Evolutionary conservation across 441 rosid genomes (phyloP), one percentile per base, ranked within the genome.

Genomic region (Pelargonium cotyledonis): DNA sequence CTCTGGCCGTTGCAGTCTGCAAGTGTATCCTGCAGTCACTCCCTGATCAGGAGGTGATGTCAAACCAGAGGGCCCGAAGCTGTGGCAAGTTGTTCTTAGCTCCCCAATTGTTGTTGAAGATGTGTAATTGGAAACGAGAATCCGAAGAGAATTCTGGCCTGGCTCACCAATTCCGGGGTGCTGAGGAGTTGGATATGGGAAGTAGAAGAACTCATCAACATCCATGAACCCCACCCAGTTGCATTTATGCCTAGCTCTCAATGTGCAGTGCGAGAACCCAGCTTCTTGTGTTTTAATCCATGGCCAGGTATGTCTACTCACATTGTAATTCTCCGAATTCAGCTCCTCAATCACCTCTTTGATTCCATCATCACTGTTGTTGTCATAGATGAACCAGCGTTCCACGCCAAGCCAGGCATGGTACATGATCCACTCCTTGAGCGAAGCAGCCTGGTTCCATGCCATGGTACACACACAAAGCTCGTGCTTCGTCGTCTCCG

Each of bases 231-330:
- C 99, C 0, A 94, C 83, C 99, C 97, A 94, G 68, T 79, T 73
- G 78, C 99, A 94, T 68, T 88, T 96, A 1, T 80, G 75, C 78
- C 82, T 87, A 6, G 99, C 94, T 75, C 86, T 80, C 64, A 94
- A 71, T 63, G 90, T 89, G 75, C 99, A 94, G 68, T 94, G 97
- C 0, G 99, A 94, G 76, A 94, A 91, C 0, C 99, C 97, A 0
- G 97, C 99, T 79, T 94, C 99, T 68, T 94, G 99, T 26, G 97
- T 85, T 80, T 94, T 94, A 69, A 87, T 84, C 99, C 99, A 94
- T 0, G 99, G 99, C 99, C 96, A 94, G 49, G 79, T 81, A 72
- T 91, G 94, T 68, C 91, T 75, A 41, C 85, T 91, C 55, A 94
- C 86, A 21, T 89, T 94, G 75, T 87, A 86, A 64, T 82, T 79